Conservation (phyloP, 371 early-diverging fungal genomes). For the Mycotypha africana region DNA sequence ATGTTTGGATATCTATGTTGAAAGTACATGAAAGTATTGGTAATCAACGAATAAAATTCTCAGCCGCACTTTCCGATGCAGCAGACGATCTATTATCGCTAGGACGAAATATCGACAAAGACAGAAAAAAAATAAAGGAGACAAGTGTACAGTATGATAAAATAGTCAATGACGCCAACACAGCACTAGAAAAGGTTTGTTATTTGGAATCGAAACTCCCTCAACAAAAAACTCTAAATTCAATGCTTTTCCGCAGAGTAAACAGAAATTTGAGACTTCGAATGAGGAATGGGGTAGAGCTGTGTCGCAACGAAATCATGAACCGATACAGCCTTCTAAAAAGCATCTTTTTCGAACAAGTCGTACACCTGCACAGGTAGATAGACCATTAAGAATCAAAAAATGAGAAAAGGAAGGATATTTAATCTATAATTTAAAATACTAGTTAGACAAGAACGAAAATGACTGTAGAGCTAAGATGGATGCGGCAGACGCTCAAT, state of each 20-base stretch:
- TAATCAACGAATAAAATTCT: constrained; percentile 61
- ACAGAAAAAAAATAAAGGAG: constrained; percentile 79
- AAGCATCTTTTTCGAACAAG: constrained; percentile 53
- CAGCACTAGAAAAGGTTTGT: constrained; percentile 74
- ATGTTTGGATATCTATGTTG: constrained; percentile 56
- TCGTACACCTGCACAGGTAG: constrained; percentile 49
- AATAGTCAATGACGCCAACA: constrained; percentile 63
- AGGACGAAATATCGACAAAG: constrained; percentile 73
- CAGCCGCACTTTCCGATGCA: constrained; percentile 53
- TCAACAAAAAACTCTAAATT: too few species aligned
- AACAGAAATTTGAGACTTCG: constrained; percentile 63
- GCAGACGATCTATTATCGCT: constrained; percentile 67
- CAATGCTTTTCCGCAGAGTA: constrained; percentile 38
- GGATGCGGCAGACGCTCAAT: constrained; percentile 56
- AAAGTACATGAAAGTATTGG: constrained; percentile 76
- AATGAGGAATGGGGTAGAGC: constrained; percentile 81
- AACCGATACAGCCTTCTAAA: constrained; percentile 41
- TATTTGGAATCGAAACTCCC: too few species aligned
- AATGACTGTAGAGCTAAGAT: constrained; percentile 17
- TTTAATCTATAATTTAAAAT: background rate
- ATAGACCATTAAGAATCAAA: background rate
- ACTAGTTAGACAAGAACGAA: constrained; percentile 57
- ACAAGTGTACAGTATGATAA: constrained; percentile 67
- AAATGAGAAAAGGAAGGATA: background rate
- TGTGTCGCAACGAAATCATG: constrained; percentile 59